phyloP scores from a whole-genome alignment of 179 eudicot species.

The Sideroxylon spinosum region DNA sequence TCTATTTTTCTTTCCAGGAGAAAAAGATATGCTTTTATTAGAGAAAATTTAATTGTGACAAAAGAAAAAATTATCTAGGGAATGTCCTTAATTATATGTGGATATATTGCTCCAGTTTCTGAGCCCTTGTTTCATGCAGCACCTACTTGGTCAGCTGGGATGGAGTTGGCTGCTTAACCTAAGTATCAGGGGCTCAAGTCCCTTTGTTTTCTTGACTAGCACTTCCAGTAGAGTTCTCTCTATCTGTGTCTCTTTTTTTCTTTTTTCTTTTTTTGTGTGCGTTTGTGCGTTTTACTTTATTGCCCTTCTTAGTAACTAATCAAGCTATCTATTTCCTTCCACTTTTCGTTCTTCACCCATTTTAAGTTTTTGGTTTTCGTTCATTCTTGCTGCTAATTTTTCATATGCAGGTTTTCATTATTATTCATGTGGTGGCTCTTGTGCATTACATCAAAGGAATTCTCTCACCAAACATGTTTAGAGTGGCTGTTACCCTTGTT shows the following conservation, averaged over 20 bases:
- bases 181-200: slow-evolving; percentile 8
- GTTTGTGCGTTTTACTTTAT: too few relatives aligned
- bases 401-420: slow-evolving; percentile 75
- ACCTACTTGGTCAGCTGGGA: not conserved
- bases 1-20: not conserved
- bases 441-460: slow-evolving; percentile 87
- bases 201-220: not conserved
- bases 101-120: not conserved
- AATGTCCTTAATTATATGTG: not conserved
- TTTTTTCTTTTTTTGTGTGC: too few relatives aligned
- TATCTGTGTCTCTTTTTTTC: not conserved
- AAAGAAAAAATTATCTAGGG: not conserved
- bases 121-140: slow-evolving; percentile 3
- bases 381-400: slow-evolving; percentile 13
- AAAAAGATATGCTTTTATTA: not conserved
- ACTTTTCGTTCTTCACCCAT: not conserved
- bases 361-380: not conserved
- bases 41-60: not conserved
- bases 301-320: not conserved
- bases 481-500: slow-evolving; percentile 91
- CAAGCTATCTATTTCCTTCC: not conserved
- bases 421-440: slow-evolving; percentile 92
- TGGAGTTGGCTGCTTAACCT: not conserved
- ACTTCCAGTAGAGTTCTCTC: not conserved
- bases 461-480: slow-evolving; percentile 90